Evolutionary conservation across 148 eudicot species (phyloP).

Genomic region (Chenopodium album): DNA sequence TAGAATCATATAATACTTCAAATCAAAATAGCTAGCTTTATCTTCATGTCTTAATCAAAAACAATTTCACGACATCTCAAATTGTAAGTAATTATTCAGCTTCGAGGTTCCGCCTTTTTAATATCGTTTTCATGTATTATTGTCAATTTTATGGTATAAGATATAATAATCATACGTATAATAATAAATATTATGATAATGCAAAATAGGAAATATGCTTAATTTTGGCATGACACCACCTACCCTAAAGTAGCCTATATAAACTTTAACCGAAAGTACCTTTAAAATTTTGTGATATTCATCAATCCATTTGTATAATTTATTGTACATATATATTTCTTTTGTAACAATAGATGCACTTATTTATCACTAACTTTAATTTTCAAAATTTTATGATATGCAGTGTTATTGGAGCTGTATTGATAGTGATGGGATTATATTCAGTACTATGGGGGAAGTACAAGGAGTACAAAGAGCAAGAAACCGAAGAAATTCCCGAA

Average conservation of each 20-base stretch:
- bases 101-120: constrained; percentile 14
- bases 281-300: constrained; percentile 26
- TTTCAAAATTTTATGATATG: not conserved
- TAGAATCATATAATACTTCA: not conserved
- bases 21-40: too few relatives aligned
- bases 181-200: not conserved
- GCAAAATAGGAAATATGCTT: constrained; percentile 6
- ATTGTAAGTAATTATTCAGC: not conserved
- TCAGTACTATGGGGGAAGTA: constrained; percentile 93
- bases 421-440: constrained; percentile 77
- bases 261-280: constrained; percentile 26
- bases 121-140: constrained; percentile 12
- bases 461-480: constrained; percentile 67
- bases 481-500: constrained; percentile 46
- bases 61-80: not conserved
- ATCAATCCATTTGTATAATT: constrained; percentile 6
- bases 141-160: not conserved
- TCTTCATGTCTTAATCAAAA: constrained; percentile 1
- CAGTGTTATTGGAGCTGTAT: constrained; percentile 64
- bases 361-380: constrained; percentile 3
- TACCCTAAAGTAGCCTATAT: not conserved
- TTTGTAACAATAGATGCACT: not conserved
- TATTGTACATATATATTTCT: too few relatives aligned
- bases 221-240: constrained; percentile 6
- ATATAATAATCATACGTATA: not conserved